phyloP scores from a whole-genome alignment of 148 eudicot species.

The Mesembryanthemum crystallinum region DNA sequence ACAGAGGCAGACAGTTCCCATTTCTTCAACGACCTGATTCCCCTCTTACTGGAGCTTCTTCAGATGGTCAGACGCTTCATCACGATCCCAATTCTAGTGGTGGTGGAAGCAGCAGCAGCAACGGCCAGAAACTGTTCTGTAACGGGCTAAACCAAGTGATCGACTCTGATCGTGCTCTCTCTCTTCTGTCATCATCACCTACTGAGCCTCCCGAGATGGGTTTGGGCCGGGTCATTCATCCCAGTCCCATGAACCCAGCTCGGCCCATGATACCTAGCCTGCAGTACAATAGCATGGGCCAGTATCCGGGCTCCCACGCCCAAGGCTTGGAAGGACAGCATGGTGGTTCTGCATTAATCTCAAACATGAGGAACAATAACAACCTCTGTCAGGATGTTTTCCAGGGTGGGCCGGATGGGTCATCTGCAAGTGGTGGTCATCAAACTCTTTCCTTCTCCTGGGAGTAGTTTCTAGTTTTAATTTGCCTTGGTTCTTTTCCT shows the following conservation, averaged over 20 bases:
- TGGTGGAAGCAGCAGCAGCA: constrained; percentile 22
- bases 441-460: constrained; percentile 68
- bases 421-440: constrained; percentile 51
- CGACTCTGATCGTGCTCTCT: constrained; percentile 83
- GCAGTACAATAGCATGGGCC: constrained; percentile 29
- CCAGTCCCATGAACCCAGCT: constrained; percentile 20
- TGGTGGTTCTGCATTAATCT: constrained; percentile 1
- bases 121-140: constrained; percentile 26
- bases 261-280: constrained; percentile 28
- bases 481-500: background rate
- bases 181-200: constrained; percentile 95
- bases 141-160: constrained; percentile 42
- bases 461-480: constrained; percentile 43
- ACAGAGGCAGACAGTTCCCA: constrained; percentile 47
- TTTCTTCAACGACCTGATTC: constrained; percentile 39
- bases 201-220: constrained; percentile 50
- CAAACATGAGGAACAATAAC: constrained; percentile 14
- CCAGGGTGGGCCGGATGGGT: constrained; percentile 39
- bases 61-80: constrained; percentile 41
- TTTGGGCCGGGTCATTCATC: constrained; percentile 40
- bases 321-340: constrained; percentile 29
- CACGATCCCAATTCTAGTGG: constrained; percentile 27
- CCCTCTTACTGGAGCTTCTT: constrained; percentile 33
- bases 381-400: constrained; percentile 45
- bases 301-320: constrained; percentile 26